A percentile compares a stretch with the other conserved stretches of the same genome.
phyloP scores from a whole-genome alignment of 805 yeast species.

The Metschnikowia hibisci region DNA sequence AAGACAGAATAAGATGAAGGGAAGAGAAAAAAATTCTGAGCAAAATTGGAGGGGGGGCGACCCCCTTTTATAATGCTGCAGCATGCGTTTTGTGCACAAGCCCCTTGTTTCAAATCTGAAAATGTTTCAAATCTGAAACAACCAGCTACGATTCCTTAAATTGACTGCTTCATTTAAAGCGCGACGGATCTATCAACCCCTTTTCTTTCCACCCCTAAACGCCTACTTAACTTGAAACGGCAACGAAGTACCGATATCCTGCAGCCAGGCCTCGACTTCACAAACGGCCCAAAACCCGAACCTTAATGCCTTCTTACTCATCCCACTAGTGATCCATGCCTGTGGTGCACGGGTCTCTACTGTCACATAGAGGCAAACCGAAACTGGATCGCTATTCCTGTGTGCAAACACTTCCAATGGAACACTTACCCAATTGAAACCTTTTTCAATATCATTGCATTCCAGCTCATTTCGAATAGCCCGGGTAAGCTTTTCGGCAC shows the following conservation, averaged over 20 bases:
- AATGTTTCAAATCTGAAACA: no score
- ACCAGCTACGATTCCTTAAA: no score
- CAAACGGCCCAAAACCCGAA: constrained; percentile 28
- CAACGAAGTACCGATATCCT: not conserved
- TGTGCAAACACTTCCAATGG: constrained; percentile 23
- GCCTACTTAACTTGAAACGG: no score
- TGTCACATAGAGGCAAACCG: constrained; percentile 30
- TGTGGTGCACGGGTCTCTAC: constrained; percentile 26
- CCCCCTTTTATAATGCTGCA: no score
- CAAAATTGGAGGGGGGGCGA: no score
- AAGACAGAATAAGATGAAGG: no score
- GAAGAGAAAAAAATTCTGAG: no score
- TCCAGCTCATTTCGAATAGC: constrained; percentile 15
- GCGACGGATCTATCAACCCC: no score
- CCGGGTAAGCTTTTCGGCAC: constrained; percentile 31
- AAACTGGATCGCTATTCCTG: not conserved
- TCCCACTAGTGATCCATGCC: constrained; percentile 15
- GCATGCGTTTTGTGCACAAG: no score
- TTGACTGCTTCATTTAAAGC: no score
- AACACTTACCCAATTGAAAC: constrained; percentile 34
- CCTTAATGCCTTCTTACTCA: constrained; percentile 14
- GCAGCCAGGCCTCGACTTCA: constrained; percentile 1
- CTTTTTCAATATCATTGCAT: constrained; percentile 13
- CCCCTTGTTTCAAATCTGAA: no score
- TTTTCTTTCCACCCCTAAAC: no score